Conservation (phyloP, 176 grass and related monocot genomes). For the Juncus effusus region DNA sequence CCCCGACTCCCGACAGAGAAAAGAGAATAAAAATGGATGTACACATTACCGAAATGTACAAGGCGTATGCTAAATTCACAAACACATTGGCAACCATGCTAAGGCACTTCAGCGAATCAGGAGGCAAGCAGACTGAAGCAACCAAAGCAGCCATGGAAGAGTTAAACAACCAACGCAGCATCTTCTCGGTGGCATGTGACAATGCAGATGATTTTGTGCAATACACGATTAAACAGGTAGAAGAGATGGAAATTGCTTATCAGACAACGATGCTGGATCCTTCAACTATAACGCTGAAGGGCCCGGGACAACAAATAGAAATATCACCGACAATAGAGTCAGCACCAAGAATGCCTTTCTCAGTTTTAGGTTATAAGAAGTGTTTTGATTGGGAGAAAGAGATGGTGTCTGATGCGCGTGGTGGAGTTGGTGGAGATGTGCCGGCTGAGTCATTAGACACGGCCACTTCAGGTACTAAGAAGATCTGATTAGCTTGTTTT, state of each 20-base stretch:
- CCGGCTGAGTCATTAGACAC: not conserved
- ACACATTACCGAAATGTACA: not conserved
- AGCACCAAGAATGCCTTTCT: not conserved
- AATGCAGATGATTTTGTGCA: constrained; percentile 14
- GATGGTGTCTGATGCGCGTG: not conserved
- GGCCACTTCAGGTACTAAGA: not conserved
- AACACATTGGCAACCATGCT: not conserved
- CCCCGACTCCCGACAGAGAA: not conserved
- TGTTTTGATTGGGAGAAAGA: not conserved
- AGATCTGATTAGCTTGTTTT: not conserved
- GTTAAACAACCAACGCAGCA: constrained; percentile 12
- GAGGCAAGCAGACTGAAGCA: not conserved
- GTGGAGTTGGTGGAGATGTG: not conserved
- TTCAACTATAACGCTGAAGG: not conserved
- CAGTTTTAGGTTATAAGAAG: too few species aligned
- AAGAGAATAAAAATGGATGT: not conserved
- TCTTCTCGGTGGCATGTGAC: constrained; percentile 12
- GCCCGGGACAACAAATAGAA: not conserved
- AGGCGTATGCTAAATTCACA: not conserved
- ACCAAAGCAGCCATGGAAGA: constrained; percentile 7
- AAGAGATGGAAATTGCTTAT: not conserved
- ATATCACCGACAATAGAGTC: not conserved
- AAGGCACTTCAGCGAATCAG: not conserved
- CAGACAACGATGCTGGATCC: not conserved
- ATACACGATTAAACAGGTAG: not conserved